These are phyloP conservation scores for Sideroxylon spinosum DNA, from an alignment of 179 eudicot genomes.

Conservation along the genomic window DNA sequence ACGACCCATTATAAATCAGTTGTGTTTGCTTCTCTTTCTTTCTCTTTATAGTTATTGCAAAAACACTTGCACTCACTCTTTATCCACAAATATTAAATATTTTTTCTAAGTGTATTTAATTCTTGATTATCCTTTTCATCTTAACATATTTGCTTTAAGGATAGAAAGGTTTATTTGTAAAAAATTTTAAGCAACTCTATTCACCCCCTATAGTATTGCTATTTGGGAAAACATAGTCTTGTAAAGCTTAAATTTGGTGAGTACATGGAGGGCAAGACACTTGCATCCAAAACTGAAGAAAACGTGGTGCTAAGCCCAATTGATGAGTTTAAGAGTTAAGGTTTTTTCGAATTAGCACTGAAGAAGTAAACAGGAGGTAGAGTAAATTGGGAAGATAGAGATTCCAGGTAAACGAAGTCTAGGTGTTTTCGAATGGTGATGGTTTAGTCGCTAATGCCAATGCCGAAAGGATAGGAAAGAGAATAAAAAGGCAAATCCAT, in stretches of 20 bases:
- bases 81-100: too few relatives aligned
- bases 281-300: constrained; percentile 51
- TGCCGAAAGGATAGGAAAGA: constrained; percentile 20
- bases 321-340: constrained; percentile 58
- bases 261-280: constrained; percentile 57
- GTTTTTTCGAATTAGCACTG: constrained; percentile 45
- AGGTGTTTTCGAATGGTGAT: constrained; percentile 49
- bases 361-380: constrained; percentile 53
- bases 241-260: constrained; percentile 71
- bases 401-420: constrained; percentile 35
- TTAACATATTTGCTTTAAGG: too few relatives aligned
- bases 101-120: too few relatives aligned
- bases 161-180: too few relatives aligned
- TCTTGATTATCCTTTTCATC: too few relatives aligned
- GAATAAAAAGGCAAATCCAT: constrained; percentile 17
- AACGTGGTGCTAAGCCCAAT: constrained; percentile 46
- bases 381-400: constrained; percentile 52
- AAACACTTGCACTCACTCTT: too few relatives aligned
- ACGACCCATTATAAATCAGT: too few relatives aligned
- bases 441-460: constrained; percentile 43
- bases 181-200: too few relatives aligned
- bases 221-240: constrained; percentile 56
- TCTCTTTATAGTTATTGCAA: too few relatives aligned
- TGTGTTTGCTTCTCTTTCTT: too few relatives aligned
- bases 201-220: too few relatives aligned